Evolutionary conservation across 331 rosid genomes (phyloP), one percentile per base, ranked within the genome.

Genomic region (Acacia pycnantha): DNA sequence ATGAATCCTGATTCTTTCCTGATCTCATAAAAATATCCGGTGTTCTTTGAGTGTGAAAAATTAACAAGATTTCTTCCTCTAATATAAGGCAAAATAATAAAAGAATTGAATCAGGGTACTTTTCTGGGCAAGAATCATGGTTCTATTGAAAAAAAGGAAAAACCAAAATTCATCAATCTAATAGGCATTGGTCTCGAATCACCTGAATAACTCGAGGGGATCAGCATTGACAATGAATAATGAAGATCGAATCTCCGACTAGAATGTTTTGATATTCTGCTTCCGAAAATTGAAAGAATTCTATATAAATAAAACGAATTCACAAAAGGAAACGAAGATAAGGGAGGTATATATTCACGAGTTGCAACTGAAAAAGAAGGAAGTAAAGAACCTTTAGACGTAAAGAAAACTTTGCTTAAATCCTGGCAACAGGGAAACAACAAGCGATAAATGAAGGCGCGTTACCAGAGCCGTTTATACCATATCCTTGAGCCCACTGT

Each of bases 401-500:
- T 58, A 22, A 22, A 58, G 31, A 14, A 40, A 69, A 26, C 51
- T 69, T 69, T 41, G 18, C 73, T 22, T 18, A 67, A 54, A 26
- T 3, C 48, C 5, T 59, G 37, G 19, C 18, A 12, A 61, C 35
- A 26, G 18, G 37, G 37, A 26, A 4, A 61, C 37, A 12, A 11
- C 33, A 11, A 58, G 16, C 19, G 18, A 5, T 8, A 29, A 62
- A 62, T 24, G 58, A 71, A 46, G 40, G 2, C 6, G 54, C 74
- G 22, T 9, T 50, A n/a, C 54, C 35, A 44, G 58, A 19, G 76
- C 58, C 76, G 33, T 24, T 44, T 6, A 44, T 71, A 13, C 26
- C 58, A 71, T 71, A 71, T 71, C 76, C 58, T 44, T 71, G 76
- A 71, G 40, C 76, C 76, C 76, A 71, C 40, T 14, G 24, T 7